These are phyloP conservation scores for Lentinula detonsa DNA, from an alignment of 768 basidiomycete species.

Conservation along the genomic window DNA sequence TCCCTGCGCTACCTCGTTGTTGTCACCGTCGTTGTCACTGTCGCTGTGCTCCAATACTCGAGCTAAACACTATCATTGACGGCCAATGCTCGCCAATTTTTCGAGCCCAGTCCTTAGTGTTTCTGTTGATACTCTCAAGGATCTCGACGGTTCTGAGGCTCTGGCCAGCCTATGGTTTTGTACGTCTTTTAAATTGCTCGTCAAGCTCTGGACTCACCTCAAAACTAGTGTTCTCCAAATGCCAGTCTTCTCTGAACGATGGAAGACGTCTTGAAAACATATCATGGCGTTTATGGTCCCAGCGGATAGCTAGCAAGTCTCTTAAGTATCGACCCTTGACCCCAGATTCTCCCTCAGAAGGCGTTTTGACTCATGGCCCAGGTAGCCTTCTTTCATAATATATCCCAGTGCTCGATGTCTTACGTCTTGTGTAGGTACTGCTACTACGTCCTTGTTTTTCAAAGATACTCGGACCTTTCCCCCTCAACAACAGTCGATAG, in stretches of 20 bases:
- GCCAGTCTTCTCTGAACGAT: conserved; percentile 71
- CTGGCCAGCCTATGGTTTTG: conserved; percentile 64
- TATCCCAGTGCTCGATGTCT: neutral
- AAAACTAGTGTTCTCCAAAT: conserved; percentile 67
- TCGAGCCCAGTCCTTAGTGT: conserved; percentile 65
- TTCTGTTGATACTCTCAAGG: conserved; percentile 57
- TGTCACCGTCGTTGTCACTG: neutral
- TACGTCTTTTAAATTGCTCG: conserved; percentile 25
- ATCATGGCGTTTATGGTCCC: conserved; percentile 81
- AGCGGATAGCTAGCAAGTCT: conserved; percentile 43
- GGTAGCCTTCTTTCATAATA: neutral
- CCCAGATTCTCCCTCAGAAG: conserved; percentile 14
- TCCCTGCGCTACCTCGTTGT: neutral
- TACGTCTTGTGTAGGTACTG: neutral
- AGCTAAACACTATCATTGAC: neutral
- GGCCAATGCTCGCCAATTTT: conserved; percentile 42
- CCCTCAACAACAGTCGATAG: conserved; percentile 4
- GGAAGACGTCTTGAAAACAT: conserved; percentile 84
- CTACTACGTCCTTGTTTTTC: neutral
- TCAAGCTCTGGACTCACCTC: neutral
- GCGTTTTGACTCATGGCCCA: neutral
- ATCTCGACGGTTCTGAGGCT: conserved; percentile 64
- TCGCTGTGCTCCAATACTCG: neutral
- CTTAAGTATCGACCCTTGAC: conserved; percentile 19
- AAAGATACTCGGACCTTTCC: neutral